Evolutionary conservation across 495 filamentous ascomycete species (phyloP), one percentile per base, ranked within the genome.

Genomic region (Xylaria cubensis): DNA sequence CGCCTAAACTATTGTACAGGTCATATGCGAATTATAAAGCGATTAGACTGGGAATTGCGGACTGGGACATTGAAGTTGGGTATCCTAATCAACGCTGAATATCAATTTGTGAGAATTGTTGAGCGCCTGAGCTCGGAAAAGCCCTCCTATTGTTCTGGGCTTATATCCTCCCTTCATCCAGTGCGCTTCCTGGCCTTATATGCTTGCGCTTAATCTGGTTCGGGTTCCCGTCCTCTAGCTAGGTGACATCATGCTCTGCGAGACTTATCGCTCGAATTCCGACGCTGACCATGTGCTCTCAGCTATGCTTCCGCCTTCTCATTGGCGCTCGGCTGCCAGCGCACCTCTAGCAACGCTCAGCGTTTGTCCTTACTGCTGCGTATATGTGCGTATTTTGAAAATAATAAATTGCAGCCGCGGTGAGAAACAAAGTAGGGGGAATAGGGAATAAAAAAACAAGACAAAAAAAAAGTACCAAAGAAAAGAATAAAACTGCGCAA

Each of bases 401-500:
- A 34, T 32, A 71, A 71, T 71, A 61, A 46, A 64, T 41, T 55
- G 59, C 24, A 56, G 59, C 48, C 48, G 34, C 6, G 48, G 69
- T 36, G 4, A 59, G 21, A 24, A 64, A 50, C 55, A 58, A 41
- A 53, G 56, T 24, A 26, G n/a, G 24, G 67, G 51, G 67, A 61
- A 69, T 61, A 69, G 36, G 24, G 59, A 70, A 68, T 34, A 71
- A 67, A 32, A 63, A 61, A 64, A 32, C 64, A 50, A 26, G 42
- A 68, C 42, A 72, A 21, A 41, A 67, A 67, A 17, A 51, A 50
- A 72, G 17, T 51, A 71, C 36, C 66, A 75, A 72, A 53, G 48
- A 63, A 74, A 69, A 55, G 24, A 50, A 73, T 24, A 53, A 72
- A 72, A 66, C 69, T 62, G 51, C 21, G 59, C 61, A 64, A 67